Percentiles rank a stretch among this genome's conserved stretches.
These are phyloP conservation scores for Neurospora tetrasperma DNA, from an alignment of 495 filamentous ascomycete species.

Conservation along the genomic window DNA sequence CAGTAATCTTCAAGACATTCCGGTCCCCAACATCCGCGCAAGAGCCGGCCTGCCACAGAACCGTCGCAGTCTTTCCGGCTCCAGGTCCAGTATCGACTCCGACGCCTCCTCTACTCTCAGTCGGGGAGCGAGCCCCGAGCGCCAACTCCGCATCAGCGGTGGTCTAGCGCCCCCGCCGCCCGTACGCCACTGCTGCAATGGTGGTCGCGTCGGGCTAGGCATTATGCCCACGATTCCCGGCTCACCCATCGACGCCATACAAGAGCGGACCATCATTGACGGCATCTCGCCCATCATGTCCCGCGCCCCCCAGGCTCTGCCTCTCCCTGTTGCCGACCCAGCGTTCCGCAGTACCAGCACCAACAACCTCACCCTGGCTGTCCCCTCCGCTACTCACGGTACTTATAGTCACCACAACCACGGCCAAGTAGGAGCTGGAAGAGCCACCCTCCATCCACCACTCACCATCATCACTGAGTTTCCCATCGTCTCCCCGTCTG, in stretches of 20 bases:
- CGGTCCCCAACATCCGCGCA: slow-evolving; percentile 2
- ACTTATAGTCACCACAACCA: not conserved
- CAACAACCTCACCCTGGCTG: not conserved
- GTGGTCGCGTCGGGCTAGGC: not conserved
- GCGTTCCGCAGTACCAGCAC: not conserved
- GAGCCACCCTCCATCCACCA: not conserved
- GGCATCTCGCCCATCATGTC: slow-evolving; percentile 19
- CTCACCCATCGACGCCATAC: slow-evolving; percentile 10
- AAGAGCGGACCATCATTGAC: slow-evolving; percentile 1
- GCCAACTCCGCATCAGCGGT: not conserved
- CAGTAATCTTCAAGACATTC: not conserved
- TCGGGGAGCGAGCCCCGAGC: slow-evolving; percentile 2
- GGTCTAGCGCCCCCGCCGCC: not conserved
- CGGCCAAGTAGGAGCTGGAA: not conserved
- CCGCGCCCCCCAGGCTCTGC: not conserved
- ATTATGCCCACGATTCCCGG: slow-evolving; percentile 13
- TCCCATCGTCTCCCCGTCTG: not conserved
- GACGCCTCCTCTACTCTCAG: slow-evolving; percentile 7
- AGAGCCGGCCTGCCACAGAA: slow-evolving; percentile 3
- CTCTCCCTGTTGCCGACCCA: not conserved
- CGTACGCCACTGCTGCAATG: not conserved
- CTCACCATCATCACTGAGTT: not conserved
- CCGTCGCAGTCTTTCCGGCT: slow-evolving; percentile 1
- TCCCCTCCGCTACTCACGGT: not conserved
- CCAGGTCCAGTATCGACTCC: slow-evolving; percentile 14